Percentiles rank a stretch among this genome's conserved stretches.
Evolutionary conservation across 768 basidiomycete genomes (phyloP).

Genomic region (Suillus subalutaceus): DNA sequence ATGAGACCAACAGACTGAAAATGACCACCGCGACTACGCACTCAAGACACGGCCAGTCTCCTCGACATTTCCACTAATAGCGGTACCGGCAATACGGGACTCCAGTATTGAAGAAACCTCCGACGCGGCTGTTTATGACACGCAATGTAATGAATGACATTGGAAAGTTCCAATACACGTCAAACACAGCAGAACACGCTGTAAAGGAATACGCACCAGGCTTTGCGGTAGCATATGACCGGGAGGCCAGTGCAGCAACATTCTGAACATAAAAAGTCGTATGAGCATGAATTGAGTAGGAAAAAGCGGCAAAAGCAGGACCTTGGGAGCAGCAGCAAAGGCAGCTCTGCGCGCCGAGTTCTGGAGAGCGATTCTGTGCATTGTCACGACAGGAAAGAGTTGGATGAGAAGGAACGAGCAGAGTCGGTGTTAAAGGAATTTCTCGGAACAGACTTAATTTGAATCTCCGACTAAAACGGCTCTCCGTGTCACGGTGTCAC

Average conservation of each 20-base stretch:
- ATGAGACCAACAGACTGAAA: conserved; percentile 14
- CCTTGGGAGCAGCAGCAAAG: conserved; percentile 70
- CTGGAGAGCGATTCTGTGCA: conserved; percentile 86
- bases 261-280: conserved; percentile 30
- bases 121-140: conserved; percentile 77
- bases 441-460: conserved; percentile 38
- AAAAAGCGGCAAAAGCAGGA: conserved; percentile 34
- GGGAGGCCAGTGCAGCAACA: conserved; percentile 56
- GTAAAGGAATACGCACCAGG: conserved; percentile 65
- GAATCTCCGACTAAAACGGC: conserved; percentile 32
- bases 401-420: conserved; percentile 49
- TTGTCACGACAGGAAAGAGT: conserved; percentile 51
- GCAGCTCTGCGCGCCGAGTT: conserved; percentile 81
- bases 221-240: conserved; percentile 97
- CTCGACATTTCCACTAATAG: conserved; percentile 92
- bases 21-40: conserved; percentile 44
- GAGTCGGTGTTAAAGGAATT: conserved; percentile 31
- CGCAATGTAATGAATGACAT: conserved; percentile 28
- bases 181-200: conserved; percentile 15
- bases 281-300: conserved; percentile 9
- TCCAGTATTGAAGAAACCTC: conserved; percentile 99
- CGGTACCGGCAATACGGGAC: conserved; percentile 93
- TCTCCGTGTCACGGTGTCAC: conserved; percentile 16
- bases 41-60: conserved; percentile 99
- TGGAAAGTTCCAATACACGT: conserved; percentile 16